A percentile compares a stretch with the other conserved stretches of the same genome.
These are phyloP conservation scores for Magnaporthiopsis poae DNA, from an alignment of 2,329 filamentous ascomycete species.

Conservation along the genomic window DNA sequence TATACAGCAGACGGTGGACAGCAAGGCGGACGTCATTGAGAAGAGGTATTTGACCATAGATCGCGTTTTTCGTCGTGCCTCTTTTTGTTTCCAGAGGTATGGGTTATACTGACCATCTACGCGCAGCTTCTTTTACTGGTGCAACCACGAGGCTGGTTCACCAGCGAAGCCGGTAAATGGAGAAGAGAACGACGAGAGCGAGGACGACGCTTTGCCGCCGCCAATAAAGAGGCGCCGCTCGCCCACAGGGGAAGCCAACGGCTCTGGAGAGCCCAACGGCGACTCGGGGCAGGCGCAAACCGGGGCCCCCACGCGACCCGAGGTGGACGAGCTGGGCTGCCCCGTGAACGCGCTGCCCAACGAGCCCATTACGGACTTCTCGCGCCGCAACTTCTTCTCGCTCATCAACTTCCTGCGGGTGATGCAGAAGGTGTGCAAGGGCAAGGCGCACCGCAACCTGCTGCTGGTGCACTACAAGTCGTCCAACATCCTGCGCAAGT, in stretches of 20 bases:
- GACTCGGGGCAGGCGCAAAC: neutral
- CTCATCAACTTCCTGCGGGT: constrained; percentile 90
- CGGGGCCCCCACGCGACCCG: constrained; percentile 32
- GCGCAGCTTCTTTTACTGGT: constrained; percentile 79
- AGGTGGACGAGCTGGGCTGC: constrained; percentile 81
- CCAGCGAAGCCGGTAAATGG: constrained; percentile 20
- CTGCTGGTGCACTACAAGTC: constrained; percentile 93
- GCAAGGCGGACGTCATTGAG: constrained; percentile 71
- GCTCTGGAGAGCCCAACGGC: constrained; percentile 2
- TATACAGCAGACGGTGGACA: constrained; percentile 79
- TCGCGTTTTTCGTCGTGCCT: no score
- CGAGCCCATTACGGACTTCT: constrained; percentile 78
- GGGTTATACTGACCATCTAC: neutral
- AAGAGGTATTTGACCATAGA: constrained; percentile 47
- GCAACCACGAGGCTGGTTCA: constrained; percentile 49
- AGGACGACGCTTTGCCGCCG: constrained; percentile 74
- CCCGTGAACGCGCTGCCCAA: constrained; percentile 60
- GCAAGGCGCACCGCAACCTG: constrained; percentile 88
- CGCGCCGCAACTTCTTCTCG: constrained; percentile 88
- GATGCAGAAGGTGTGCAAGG: constrained; percentile 94
- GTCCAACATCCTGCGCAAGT: constrained; percentile 81
- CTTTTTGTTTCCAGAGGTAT: neutral
- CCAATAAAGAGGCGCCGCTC: constrained; percentile 59
- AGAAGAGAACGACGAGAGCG: constrained; percentile 40
- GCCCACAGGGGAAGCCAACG: constrained; percentile 14